phyloP scores from a whole-genome alignment of 208 protist species.

The Trypanosoma avium region DNA sequence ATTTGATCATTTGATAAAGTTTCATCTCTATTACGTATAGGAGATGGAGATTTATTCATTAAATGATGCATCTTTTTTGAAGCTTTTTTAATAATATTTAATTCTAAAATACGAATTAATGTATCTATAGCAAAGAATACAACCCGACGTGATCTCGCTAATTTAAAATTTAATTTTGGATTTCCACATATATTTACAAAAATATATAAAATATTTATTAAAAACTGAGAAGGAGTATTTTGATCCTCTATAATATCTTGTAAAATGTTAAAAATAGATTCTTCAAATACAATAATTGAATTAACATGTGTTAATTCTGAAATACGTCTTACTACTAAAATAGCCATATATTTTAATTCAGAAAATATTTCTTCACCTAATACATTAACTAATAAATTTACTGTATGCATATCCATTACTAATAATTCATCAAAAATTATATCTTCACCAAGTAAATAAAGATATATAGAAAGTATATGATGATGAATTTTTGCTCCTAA shows the following conservation, averaged over 20 bases:
- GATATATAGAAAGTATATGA: slow-evolving; percentile 14
- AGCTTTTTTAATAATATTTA: not conserved
- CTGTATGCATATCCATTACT: slow-evolving; percentile 13
- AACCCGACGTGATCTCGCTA: slow-evolving; percentile 18
- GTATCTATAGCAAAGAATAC: slow-evolving; percentile 21
- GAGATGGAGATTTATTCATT: not conserved
- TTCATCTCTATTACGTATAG: not conserved
- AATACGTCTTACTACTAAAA: slow-evolving; percentile 17
- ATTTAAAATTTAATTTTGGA: slow-evolving; percentile 25
- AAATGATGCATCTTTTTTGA: slow-evolving; percentile 3
- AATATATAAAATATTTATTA: slow-evolving; percentile 4
- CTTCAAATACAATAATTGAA: slow-evolving; percentile 26
- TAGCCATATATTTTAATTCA: slow-evolving; percentile 11
- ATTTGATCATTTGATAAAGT: not conserved
- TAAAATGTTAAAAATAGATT: slow-evolving; percentile 16
- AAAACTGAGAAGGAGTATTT: not conserved
- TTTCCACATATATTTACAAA: slow-evolving; percentile 27
- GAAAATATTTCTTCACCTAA: not conserved
- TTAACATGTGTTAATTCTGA: slow-evolving; percentile 21
- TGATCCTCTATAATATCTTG: slow-evolving; percentile 17
- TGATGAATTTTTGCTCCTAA: slow-evolving; percentile 13
- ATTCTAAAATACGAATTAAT: not conserved
- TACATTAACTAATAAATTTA: slow-evolving; percentile 1
- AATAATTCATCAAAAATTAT: slow-evolving; percentile 11
- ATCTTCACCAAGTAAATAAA: slow-evolving; percentile 18